Base-by-base conservation (phyloP, 352 stramenopile genomes). In the Blastocystis sp. region DNA sequence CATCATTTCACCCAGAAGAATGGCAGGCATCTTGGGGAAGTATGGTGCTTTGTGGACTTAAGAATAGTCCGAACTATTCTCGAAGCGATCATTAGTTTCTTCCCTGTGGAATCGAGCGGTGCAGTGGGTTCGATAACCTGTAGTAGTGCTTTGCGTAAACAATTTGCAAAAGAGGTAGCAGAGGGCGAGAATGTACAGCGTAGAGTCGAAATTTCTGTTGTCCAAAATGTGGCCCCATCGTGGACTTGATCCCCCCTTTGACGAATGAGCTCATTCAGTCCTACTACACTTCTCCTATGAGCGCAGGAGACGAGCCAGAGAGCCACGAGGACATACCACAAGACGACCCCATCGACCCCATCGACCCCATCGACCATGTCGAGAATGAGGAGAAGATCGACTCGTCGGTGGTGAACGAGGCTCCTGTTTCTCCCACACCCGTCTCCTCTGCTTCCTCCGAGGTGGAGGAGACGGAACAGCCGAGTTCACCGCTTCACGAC, bases 31-130 rank as follows among this genome's bases (percentile, higher is more conserved):
- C 78, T 45, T 89, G 78, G 78, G 78, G 78, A 56, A 78, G 78
- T 89, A 30, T n/a, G 34, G 39, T 78, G n/a, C 70, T n/a, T 54
- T 7, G 20, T 65, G 18, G 16, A 47, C 76, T 89, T 54, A 37
- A 64, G 37, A 24, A 20, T 89, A 89, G 78, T 89, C 34, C 66
- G 63, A n/a, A 89, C 78, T 9, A 89, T 89, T 89, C 43, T 89
- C 37, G 78, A 89, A 76, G 78, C 78, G 4, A 76, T 89, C 45
- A 89, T 89, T 39, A 89, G 78, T 78, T 89, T 89, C 37, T 89
- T 89, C 55, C 78, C 78, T 16, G 53, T 79, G 16, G 78, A 89
- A 59, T 79, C 78, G n/a, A 45, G 55, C 9, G 78, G 78, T 50
- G 55, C 78, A 13, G 41, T 89, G 24, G 78, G 78, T 9, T 89